Percentiles rank a stretch among this genome's conserved stretches.
phyloP scores from a whole-genome alignment of 768 basidiomycete species.

The Macrolepiota fuliginosa region DNA sequence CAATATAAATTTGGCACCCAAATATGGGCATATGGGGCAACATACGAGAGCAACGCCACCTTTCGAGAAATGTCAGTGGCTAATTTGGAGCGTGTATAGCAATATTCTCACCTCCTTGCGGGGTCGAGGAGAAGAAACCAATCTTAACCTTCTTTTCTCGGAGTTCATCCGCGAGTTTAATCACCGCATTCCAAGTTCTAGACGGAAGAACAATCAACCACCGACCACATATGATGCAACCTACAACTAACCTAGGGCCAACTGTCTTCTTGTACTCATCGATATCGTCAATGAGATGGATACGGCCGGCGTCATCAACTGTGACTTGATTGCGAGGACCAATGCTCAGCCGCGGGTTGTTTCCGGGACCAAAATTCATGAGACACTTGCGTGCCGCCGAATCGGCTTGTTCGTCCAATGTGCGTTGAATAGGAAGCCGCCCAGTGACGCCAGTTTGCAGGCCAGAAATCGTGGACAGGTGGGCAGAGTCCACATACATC shows the following conservation, averaged over 20 bases:
- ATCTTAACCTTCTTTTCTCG: slow-evolving; percentile 86
- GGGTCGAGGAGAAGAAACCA: slow-evolving; percentile 93
- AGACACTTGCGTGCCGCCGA: slow-evolving; percentile 83
- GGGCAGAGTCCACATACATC: slow-evolving; percentile 58
- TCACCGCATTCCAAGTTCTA: slow-evolving; percentile 79
- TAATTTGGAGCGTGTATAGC: neutral
- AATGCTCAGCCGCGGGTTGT: slow-evolving; percentile 81
- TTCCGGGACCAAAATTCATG: slow-evolving; percentile 79
- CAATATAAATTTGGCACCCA: slow-evolving; percentile 18
- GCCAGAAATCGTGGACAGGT: slow-evolving; percentile 40
- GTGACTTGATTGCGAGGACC: slow-evolving; percentile 84
- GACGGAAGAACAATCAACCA: slow-evolving; percentile 12
- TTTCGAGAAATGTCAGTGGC: slow-evolving; percentile 26
- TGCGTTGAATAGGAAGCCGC: slow-evolving; percentile 71
- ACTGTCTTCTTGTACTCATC: slow-evolving; percentile 76
- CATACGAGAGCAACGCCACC: slow-evolving; percentile 92
- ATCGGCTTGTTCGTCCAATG: slow-evolving; percentile 82
- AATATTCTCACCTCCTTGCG: slow-evolving; percentile 73
- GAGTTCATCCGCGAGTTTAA: slow-evolving; percentile 80
- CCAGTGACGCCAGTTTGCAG: slow-evolving; percentile 46
- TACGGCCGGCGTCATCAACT: slow-evolving; percentile 84
- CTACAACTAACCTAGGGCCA: slow-evolving; percentile 43
- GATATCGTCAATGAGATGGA: slow-evolving; percentile 82
- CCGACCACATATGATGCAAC: neutral
- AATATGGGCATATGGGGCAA: slow-evolving; percentile 22